These are phyloP conservation scores for Trypanosoma scelopori DNA, from an alignment of 208 protist genomes.

Conservation along the genomic window DNA sequence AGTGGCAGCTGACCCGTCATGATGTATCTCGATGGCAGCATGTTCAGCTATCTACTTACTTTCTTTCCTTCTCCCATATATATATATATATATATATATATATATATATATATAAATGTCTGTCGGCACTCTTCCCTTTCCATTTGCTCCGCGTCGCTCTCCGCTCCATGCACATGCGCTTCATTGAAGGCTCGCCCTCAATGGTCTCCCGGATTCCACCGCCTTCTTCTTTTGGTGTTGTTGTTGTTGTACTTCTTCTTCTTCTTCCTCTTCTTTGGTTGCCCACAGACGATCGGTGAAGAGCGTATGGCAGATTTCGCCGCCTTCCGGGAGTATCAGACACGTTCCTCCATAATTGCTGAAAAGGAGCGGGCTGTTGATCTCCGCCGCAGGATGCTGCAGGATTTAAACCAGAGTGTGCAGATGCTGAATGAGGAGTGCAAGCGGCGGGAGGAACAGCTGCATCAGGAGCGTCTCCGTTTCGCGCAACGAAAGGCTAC, in stretches of 20 bases:
- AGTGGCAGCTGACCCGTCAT: background rate
- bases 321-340: conserved; percentile 69
- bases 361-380: conserved; percentile 72
- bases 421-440: conserved; percentile 44
- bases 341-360: conserved; percentile 51
- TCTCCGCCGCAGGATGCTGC: conserved; percentile 48
- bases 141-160: conserved; percentile 10
- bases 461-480: conserved; percentile 40
- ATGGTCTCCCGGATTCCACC: too few relatives aligned
- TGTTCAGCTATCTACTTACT: conserved; percentile 16
- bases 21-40: background rate
- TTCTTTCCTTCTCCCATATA: background rate
- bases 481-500: conserved; percentile 45
- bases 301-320: conserved; percentile 35
- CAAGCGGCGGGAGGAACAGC: conserved; percentile 52
- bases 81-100: too few relatives aligned
- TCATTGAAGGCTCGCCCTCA: too few relatives aligned
- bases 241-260: too few relatives aligned
- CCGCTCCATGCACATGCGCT: too few relatives aligned
- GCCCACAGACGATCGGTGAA: too few relatives aligned
- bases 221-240: conserved; percentile 29
- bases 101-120: too few relatives aligned
- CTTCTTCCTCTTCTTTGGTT: conserved; percentile 1
- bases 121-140: too few relatives aligned
- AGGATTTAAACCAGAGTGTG: conserved; percentile 69